Conservation (phyloP, 2,329 filamentous ascomycete genomes). For the Pestalotiopsis sp. region DNA sequence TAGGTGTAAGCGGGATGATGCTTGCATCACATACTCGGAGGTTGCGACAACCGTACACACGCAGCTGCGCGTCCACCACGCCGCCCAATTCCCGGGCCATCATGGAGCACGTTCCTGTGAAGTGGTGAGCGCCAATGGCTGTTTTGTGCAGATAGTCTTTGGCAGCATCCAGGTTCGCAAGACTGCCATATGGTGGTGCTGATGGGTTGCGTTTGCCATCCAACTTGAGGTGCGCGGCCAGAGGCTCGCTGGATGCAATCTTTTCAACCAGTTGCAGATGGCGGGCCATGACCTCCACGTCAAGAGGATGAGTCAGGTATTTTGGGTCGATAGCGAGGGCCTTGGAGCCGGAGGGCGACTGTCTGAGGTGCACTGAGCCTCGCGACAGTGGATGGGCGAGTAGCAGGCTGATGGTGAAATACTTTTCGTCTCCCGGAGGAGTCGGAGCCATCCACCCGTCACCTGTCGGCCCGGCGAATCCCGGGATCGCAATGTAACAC, state of each 20-base stretch:
- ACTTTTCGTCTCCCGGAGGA: neutral
- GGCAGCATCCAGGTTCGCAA: neutral
- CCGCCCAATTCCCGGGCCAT: neutral
- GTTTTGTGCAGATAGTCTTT: neutral
- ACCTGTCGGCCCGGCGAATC: neutral
- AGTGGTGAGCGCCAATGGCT: neutral
- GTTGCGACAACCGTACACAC: neutral
- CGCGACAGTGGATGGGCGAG: no score
- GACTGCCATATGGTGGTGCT: neutral
- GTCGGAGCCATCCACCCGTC: constrained; percentile 2
- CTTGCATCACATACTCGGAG: neutral
- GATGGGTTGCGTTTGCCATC: neutral
- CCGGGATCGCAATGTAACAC: constrained; percentile 3
- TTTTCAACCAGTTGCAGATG: no score
- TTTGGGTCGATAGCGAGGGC: no score
- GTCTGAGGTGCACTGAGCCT: no score
- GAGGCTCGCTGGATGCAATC: no score
- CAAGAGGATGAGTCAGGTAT: no score
- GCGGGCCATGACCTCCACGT: no score
- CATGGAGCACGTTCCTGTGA: constrained; percentile 5
- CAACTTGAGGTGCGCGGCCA: neutral
- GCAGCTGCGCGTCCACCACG: neutral
- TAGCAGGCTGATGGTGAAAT: neutral
- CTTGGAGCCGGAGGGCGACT: no score
- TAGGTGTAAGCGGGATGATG: neutral